A percentile compares a stretch with the other conserved stretches of the same genome.
These are phyloP conservation scores for Silene coronaria DNA, from an alignment of 179 eudicot species.

Conservation along the genomic window DNA sequence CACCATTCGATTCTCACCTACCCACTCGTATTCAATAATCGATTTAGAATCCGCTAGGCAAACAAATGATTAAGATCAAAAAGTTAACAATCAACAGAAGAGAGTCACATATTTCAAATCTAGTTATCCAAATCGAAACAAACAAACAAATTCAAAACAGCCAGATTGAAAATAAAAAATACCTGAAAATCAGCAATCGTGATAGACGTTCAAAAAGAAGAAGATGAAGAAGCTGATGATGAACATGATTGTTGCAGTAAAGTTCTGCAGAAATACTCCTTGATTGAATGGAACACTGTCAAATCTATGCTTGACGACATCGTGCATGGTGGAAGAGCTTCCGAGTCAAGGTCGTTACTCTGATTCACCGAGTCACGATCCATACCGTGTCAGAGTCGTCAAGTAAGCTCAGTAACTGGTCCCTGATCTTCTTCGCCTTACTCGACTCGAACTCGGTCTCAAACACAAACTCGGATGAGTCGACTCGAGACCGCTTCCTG, in stretches of 20 bases:
- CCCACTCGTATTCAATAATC: too few species aligned
- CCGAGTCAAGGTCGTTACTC: slow-evolving; percentile 51
- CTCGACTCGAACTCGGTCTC: slow-evolving; percentile 34
- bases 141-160: too few species aligned
- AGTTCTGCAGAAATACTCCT: slow-evolving; percentile 63
- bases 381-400: slow-evolving; percentile 42
- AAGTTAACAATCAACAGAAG: too few species aligned
- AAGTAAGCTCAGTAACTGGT: slow-evolving; percentile 43
- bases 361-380: slow-evolving; percentile 28
- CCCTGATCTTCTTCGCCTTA: slow-evolving; percentile 45
- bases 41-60: too few species aligned
- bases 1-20: too few species aligned
- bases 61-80: too few species aligned
- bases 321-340: slow-evolving; percentile 49
- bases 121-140: too few species aligned
- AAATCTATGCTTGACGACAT: slow-evolving; percentile 70
- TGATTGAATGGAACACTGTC: slow-evolving; percentile 73
- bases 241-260: slow-evolving; percentile 62
- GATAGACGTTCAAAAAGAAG: slow-evolving; percentile 8
- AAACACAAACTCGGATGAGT: slow-evolving; percentile 21
- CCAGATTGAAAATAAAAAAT: too few species aligned
- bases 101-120: too few species aligned
- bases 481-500: slow-evolving; percentile 44
- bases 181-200: too few species aligned
- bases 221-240: slow-evolving; percentile 41